These are phyloP conservation scores for Glycine soja DNA, from an alignment of 306 rosid genomes.

Conservation along the genomic window DNA sequence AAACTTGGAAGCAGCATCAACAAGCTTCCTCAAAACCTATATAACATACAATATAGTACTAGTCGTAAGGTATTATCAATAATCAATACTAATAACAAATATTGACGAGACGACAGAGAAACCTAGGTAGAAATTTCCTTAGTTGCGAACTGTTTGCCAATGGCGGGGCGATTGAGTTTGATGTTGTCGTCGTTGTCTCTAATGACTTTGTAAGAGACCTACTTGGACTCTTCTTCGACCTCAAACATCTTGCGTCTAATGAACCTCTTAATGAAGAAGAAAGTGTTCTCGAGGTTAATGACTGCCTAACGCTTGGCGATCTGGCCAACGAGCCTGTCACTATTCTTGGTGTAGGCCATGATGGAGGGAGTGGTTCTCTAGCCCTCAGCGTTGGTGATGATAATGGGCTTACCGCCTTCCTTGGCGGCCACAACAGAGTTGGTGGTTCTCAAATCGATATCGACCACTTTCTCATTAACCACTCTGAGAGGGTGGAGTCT, in stretches of 20 bases:
- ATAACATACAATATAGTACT: no score
- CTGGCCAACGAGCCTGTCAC: constrained; percentile 88
- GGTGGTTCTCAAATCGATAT: constrained; percentile 82
- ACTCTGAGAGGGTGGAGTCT: constrained; percentile 55
- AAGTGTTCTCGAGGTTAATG: constrained; percentile 85
- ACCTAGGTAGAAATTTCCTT: constrained; percentile 97
- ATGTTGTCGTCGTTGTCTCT: constrained; percentile 85
- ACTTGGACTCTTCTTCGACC: constrained; percentile 90
- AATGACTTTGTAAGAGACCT: constrained; percentile 80
- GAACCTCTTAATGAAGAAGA: constrained; percentile 89
- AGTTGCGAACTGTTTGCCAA: constrained; percentile 83
- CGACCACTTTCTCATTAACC: constrained; percentile 84
- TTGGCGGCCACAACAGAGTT: constrained; percentile 85
- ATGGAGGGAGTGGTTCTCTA: constrained; percentile 91
- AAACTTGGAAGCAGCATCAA: no score
- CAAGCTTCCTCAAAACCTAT: no score
- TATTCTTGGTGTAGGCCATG: constrained; percentile 85
- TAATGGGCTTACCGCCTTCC: constrained; percentile 91
- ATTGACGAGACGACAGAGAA: no score
- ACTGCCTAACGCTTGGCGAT: constrained; percentile 94
- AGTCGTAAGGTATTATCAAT: no score
- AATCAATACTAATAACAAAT: no score
- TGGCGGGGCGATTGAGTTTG: constrained; percentile 85
- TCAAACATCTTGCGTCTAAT: constrained; percentile 91
- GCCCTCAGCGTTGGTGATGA: constrained; percentile 87